A percentile compares a stretch with the other conserved stretches of the same genome.
Evolutionary conservation across 2,329 filamentous ascomycete genomes (phyloP).

Genomic region (Tolypocladium amazonense): DNA sequence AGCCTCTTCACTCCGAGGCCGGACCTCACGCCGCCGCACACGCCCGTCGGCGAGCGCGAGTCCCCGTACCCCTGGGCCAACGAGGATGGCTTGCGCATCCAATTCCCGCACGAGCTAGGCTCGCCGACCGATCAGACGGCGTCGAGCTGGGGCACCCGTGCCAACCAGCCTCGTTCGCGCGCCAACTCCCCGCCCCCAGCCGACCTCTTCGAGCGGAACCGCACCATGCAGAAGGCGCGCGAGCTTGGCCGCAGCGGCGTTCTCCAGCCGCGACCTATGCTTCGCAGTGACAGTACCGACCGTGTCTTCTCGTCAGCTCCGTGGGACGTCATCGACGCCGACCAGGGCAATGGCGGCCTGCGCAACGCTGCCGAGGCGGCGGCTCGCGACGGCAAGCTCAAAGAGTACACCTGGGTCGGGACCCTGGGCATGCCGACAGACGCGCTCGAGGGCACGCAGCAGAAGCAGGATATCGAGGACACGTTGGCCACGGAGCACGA

Average conservation of each 20-base stretch:
- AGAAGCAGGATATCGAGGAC: conserved; percentile 76
- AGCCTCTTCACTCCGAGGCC: conserved; percentile 41
- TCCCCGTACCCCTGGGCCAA: conserved; percentile 42
- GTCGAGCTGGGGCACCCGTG: conserved; percentile 63
- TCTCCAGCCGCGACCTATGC: conserved; percentile 39
- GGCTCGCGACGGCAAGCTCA: conserved; percentile 54
- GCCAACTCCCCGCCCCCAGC: conserved; percentile 65
- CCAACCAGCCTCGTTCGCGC: conserved; percentile 70
- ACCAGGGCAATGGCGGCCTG: conserved; percentile 87
- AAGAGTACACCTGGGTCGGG: conserved; percentile 81
- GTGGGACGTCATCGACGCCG: conserved; percentile 75
- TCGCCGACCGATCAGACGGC: conserved; percentile 66
- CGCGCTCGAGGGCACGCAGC: conserved; percentile 59
- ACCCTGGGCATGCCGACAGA: conserved; percentile 93
- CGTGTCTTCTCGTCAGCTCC: conserved; percentile 64
- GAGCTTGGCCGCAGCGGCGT: conserved; percentile 47
- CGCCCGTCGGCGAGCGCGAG: conserved; percentile 36
- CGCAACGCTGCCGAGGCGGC: conserved; percentile 80
- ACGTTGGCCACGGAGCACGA: conserved; percentile 71
- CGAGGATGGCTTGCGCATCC: conserved; percentile 46
- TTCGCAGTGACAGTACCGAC: conserved; percentile 54
- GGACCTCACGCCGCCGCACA: conserved; percentile 44
- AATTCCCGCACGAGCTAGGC: conserved; percentile 41
- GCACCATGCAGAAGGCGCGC: conserved; percentile 44
- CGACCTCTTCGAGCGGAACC: conserved; percentile 60